Percentiles rank a stretch among this genome's conserved stretches.
Evolutionary conservation across 352 stramenopile species (phyloP).

Genomic region (Phytophthora pisi): DNA sequence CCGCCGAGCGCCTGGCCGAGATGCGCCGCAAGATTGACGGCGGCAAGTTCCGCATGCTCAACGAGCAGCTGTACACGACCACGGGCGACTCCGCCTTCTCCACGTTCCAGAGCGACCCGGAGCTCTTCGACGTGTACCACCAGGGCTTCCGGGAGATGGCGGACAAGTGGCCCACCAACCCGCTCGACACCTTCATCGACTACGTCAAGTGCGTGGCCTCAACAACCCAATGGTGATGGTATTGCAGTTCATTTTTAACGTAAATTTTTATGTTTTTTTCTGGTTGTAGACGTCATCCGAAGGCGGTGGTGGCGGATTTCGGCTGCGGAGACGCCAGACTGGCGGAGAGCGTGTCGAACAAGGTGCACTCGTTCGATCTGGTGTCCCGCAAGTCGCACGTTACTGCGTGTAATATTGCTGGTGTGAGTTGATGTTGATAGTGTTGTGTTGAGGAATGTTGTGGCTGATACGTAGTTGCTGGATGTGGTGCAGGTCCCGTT

Average conservation of each 20-base stretch:
- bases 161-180: conserved; percentile 97
- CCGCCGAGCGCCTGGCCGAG: conserved; percentile 54
- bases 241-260: neutral
- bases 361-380: conserved; percentile 98
- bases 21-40: conserved; percentile 92
- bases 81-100: conserved; percentile 90
- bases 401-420: conserved; percentile 98
- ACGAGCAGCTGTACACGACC: conserved; percentile 98
- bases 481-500: conserved; percentile 90
- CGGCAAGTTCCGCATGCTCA: conserved; percentile 98
- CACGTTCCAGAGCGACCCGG: conserved; percentile 93
- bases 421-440: conserved; percentile 40
- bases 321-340: conserved; percentile 98
- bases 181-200: conserved; percentile 96
- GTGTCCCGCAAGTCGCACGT: conserved; percentile 92
- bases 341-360: conserved; percentile 87
- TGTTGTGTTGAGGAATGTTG: neutral
- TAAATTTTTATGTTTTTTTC: conserved; percentile 5
- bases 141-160: conserved; percentile 98
- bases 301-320: conserved; percentile 96
- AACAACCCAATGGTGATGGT: neutral
- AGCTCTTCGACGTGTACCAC: conserved; percentile 98
- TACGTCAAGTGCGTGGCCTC: conserved; percentile 83
- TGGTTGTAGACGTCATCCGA: conserved; percentile 53
- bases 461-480: conserved; percentile 4